A percentile compares a stretch with the other conserved stretches of the same genome.
These are phyloP conservation scores for Solanum chacoense DNA, from an alignment of 305 asterid genomes.

Conservation along the genomic window DNA sequence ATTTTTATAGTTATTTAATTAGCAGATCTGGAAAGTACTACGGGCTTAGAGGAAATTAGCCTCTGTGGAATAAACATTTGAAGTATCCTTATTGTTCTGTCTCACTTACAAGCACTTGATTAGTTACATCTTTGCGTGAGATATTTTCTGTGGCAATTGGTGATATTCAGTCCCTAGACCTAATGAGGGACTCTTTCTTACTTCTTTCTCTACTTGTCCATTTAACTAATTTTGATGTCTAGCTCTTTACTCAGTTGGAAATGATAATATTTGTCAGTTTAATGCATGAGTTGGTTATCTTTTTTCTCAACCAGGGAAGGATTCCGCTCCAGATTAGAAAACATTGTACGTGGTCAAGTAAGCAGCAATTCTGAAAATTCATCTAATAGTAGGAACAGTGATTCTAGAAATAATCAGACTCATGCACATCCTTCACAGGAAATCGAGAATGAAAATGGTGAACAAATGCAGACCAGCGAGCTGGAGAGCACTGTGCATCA, in stretches of 20 bases:
- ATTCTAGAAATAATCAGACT: conserved; percentile 37
- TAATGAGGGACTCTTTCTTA: not conserved
- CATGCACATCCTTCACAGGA: conserved; percentile 36
- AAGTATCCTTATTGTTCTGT: not conserved
- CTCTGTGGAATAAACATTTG: not conserved
- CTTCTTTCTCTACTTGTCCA: not conserved
- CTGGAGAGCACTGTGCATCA: conserved; percentile 30
- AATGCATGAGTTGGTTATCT: not conserved
- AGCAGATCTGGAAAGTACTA: not conserved
- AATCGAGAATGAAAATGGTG: conserved; percentile 35
- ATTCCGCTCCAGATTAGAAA: conserved; percentile 66
- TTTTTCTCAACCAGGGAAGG: conserved; percentile 55
- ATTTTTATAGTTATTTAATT: not conserved
- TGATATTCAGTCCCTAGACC: not conserved
- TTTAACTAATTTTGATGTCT: not conserved
- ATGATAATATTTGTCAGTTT: not conserved
- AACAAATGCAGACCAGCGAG: conserved; percentile 18
- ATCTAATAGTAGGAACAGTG: conserved; percentile 22
- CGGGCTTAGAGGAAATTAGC: not conserved
- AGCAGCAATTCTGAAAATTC: conserved; percentile 49
- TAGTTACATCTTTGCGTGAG: not conserved
- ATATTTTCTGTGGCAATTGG: not conserved
- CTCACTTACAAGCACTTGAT: not conserved
- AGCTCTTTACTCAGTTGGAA: not conserved
- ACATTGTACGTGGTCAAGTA: conserved; percentile 54